Evolutionary conservation across 140 eudicot genomes (phyloP).

Genomic region (Anethum foeniculum): DNA sequence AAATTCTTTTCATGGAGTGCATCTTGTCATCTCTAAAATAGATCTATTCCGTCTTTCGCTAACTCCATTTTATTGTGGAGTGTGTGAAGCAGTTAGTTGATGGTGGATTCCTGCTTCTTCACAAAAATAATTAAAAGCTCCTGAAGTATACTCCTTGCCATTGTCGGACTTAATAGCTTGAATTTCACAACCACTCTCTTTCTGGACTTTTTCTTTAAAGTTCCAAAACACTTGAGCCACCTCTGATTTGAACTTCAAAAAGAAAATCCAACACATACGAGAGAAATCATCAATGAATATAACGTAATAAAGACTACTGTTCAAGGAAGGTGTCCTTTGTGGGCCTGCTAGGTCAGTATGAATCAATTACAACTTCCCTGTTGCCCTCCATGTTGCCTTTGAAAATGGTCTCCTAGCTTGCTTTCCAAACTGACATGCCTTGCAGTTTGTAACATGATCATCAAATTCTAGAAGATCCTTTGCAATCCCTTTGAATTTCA

Average conservation of each 20-base stretch:
- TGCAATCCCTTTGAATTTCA: background rate
- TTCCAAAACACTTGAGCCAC: background rate
- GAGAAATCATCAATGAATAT: constrained; percentile 17
- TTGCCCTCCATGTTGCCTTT: constrained; percentile 1
- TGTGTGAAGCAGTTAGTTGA: constrained; percentile 11
- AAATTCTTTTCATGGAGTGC: background rate
- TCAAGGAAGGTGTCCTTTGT: constrained; percentile 5
- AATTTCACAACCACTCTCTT: constrained; percentile 13
- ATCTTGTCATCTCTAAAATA: background rate
- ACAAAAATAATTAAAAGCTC: constrained; percentile 7
- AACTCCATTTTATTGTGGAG: background rate
- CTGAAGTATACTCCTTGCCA: constrained; percentile 17
- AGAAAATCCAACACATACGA: background rate
- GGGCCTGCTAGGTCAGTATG: background rate
- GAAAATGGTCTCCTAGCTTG: constrained; percentile 13
- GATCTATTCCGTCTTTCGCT: background rate
- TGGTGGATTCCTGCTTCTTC: constrained; percentile 14
- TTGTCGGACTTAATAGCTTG: constrained; percentile 14
- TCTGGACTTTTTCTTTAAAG: constrained; percentile 12
- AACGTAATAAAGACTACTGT: constrained; percentile 10
- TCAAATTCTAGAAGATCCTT: background rate
- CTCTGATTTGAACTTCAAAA: constrained; percentile 11
- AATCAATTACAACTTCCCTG: background rate
- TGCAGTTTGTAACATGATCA: background rate
- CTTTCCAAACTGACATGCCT: constrained; percentile 12